Conservation (phyloP, 1,284 basidiomycete genomes). For the Apiotrichum gracile region DNA sequence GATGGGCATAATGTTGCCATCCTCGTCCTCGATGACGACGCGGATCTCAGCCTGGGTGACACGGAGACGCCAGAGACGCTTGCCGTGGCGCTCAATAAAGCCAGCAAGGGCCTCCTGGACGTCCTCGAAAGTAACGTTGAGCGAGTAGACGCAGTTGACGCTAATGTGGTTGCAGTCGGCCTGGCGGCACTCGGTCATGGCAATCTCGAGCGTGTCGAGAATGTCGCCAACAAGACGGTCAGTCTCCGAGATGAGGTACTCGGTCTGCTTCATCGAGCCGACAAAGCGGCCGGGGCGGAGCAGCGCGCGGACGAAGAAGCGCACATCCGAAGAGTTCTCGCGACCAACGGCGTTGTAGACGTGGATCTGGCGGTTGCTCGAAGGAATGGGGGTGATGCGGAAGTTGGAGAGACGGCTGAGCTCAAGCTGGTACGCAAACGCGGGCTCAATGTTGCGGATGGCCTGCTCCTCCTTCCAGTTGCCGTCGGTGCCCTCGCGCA, state of each 20-base stretch:
- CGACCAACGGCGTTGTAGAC: constrained; percentile 93
- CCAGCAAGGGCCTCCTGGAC: constrained; percentile 92
- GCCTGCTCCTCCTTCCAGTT: constrained; percentile 90
- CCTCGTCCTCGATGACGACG: constrained; percentile 84
- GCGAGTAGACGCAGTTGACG: constrained; percentile 97
- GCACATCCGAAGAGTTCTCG: constrained; percentile 91
- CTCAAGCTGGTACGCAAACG: constrained; percentile 96
- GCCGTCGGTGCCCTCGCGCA: constrained; percentile 62
- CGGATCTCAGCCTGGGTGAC: constrained; percentile 96
- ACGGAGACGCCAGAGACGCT: constrained; percentile 94
- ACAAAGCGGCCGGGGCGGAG: constrained; percentile 90
- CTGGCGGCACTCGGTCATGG: constrained; percentile 75
- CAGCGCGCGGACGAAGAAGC: constrained; percentile 97
- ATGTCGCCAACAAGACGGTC: constrained; percentile 93
- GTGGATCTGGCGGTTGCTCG: constrained; percentile 91
- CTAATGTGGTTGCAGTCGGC: constrained; percentile 95
- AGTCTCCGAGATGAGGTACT: constrained; percentile 97
- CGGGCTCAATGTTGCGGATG: constrained; percentile 97
- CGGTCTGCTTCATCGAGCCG: constrained; percentile 84
- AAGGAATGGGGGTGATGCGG: constrained; percentile 87
- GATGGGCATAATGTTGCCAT: constrained; percentile 89
- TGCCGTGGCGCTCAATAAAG: constrained; percentile 97
- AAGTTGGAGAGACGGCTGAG: constrained; percentile 94
- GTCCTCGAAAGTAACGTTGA: constrained; percentile 91
- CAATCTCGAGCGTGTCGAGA: constrained; percentile 89